Percentiles rank a stretch among this genome's conserved stretches.
Conservation (phyloP, 441 rosid species). For the Populus hybrid region DNA sequence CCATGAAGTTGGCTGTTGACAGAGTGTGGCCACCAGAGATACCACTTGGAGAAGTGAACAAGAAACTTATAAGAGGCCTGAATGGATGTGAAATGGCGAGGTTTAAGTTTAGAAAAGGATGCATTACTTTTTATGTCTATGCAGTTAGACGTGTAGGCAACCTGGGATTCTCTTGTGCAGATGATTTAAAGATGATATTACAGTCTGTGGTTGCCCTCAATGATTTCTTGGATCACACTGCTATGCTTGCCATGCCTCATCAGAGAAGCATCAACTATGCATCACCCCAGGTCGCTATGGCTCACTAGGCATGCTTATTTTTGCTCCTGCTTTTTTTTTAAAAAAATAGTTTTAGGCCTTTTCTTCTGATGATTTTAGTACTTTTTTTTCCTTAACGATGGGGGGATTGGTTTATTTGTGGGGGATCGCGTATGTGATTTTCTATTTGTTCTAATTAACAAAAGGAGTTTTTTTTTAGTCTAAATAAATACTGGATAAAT, state of each 20-base stretch:
- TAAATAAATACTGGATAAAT: conserved; percentile 20
- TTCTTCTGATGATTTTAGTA: neutral
- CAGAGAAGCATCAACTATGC: conserved; percentile 67
- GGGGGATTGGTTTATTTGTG: conserved; percentile 33
- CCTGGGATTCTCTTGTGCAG: conserved; percentile 60
- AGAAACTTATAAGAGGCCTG: conserved; percentile 64
- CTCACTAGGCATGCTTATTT: conserved; percentile 40
- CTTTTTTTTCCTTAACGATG: neutral
- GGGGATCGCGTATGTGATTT: neutral
- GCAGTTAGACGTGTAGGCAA: conserved; percentile 61
- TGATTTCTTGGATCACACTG: conserved; percentile 95
- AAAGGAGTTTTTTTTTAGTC: conserved; percentile 11
- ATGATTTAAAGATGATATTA: conserved; percentile 67
- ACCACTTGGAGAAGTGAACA: conserved; percentile 83
- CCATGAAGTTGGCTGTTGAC: conserved; percentile 51
- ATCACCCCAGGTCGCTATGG: conserved; percentile 58
- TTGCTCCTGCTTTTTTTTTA: neutral
- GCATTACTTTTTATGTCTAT: conserved; percentile 85
- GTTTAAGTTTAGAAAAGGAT: conserved; percentile 92
- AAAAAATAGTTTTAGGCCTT: neutral
- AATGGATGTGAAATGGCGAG: conserved; percentile 79
- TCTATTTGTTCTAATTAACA: neutral
- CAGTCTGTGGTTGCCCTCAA: conserved; percentile 83
- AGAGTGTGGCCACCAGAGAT: conserved; percentile 80
- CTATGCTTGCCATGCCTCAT: conserved; percentile 90